Percentiles rank a stretch among this genome's conserved stretches.
These are phyloP conservation scores for Hanseniaspora guilliermondii DNA, from an alignment of 805 yeast genomes.

Conservation along the genomic window DNA sequence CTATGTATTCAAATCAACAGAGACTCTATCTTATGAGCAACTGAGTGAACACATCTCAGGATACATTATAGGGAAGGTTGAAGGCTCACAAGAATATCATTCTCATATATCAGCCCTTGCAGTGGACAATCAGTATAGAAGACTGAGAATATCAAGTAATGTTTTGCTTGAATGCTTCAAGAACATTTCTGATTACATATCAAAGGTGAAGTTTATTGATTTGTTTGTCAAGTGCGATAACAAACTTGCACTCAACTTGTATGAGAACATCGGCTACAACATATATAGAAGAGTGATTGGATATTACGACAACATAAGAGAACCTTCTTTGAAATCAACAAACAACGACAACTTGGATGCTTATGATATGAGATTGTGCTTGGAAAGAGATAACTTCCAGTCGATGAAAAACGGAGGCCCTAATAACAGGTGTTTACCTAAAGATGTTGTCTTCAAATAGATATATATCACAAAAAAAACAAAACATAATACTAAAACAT, in stretches of 20 bases:
- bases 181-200: slow-evolving; percentile 58
- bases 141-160: slow-evolving; percentile 75
- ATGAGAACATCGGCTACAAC: slow-evolving; percentile 75
- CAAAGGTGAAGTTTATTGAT: slow-evolving; percentile 74
- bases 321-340: slow-evolving; percentile 18
- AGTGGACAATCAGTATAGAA: slow-evolving; percentile 64
- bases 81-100: slow-evolving; percentile 86
- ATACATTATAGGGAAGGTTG: slow-evolving; percentile 93
- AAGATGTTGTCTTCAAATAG: slow-evolving; percentile 46
- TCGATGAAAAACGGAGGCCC: slow-evolving; percentile 53
- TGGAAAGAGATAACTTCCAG: slow-evolving; percentile 42
- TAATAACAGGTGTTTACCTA: slow-evolving; percentile 47
- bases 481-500: neutral
- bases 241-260: slow-evolving; percentile 61
- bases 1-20: slow-evolving; percentile 64
- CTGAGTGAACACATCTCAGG: slow-evolving; percentile 34
- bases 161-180: slow-evolving; percentile 58
- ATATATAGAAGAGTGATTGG: slow-evolving; percentile 80
- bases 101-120: slow-evolving; percentile 95
- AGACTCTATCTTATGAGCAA: slow-evolving; percentile 17
- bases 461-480: neutral
- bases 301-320: slow-evolving; percentile 52
- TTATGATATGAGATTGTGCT: slow-evolving; percentile 66
- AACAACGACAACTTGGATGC: slow-evolving; percentile 69
- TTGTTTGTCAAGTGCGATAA: slow-evolving; percentile 85